Base-by-base conservation (phyloP, 495 filamentous ascomycete species). In the Durotheca rogersii region DNA sequence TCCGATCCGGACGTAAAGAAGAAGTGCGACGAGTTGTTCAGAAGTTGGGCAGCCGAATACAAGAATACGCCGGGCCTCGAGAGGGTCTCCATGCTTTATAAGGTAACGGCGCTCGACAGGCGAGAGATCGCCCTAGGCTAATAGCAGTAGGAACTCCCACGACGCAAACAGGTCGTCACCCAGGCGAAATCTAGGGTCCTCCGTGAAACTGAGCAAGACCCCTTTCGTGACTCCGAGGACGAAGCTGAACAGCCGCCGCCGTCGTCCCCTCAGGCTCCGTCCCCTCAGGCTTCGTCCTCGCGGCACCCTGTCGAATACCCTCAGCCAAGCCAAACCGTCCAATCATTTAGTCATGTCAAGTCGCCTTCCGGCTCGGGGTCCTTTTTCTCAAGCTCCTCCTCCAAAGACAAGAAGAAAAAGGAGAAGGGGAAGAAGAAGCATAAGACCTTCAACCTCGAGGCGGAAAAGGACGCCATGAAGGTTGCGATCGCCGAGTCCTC, bases 41-140 rank as follows among this genome's bases (percentile, higher is more conserved):
- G 84, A 44, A 81, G 88, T 68, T 99, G 94, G 94, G 87, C 90
- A 1, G 74, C 75, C 4, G 81, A 85, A 15, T 96, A 94, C 73
- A 88, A 89, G 63, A 79, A 80, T 51, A 89, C 82, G 0, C 83
- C 81, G 7, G 93, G 93, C 7, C 86, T 98, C 69, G 82, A 86
- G 46, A 76, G 81, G 47, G 83, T 97, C 48, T 82, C 86, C 2
- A 80, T 70, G 14, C 78, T 99, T 1, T 92, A 96, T 66, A 89
- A 85, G 67, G 77, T 77, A 56, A 56, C 46, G 41, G 18, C 18
- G 12, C 15, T 30, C 11, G 7, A 2, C 7, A 19, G 7, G 20
- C 15, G 14, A 21, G n/a, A 0, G 7, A 41, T 27, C 12, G 19
- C 10, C 6, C n/a, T 37, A 1, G 17, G n/a, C 32, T 49, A 41